A percentile compares a stretch with the other conserved stretches of the same genome.
These are phyloP conservation scores for Phytophthora megakarya DNA, from an alignment of 352 stramenopile genomes.

Conservation along the genomic window DNA sequence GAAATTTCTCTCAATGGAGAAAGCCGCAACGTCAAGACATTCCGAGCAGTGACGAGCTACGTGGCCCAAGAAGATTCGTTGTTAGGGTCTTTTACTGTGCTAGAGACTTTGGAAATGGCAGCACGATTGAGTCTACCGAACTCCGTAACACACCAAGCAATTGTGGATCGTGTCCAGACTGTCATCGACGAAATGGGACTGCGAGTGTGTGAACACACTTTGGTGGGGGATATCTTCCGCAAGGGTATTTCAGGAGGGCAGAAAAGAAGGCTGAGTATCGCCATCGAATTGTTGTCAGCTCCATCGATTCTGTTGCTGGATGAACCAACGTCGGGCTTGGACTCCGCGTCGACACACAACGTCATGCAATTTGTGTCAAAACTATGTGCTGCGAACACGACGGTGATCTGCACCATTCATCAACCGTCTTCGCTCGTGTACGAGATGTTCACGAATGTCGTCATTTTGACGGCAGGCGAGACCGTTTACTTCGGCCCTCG, in stretches of 20 bases:
- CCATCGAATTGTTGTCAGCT: slow-evolving; percentile 93
- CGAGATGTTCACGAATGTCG: slow-evolving; percentile 69
- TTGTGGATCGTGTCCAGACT: slow-evolving; percentile 55
- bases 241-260: slow-evolving; percentile 89
- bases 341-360: slow-evolving; percentile 85
- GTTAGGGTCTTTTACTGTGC: slow-evolving; percentile 66
- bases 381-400: slow-evolving; percentile 62
- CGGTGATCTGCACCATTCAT: slow-evolving; percentile 88
- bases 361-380: slow-evolving; percentile 82
- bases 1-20: slow-evolving; percentile 52
- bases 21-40: slow-evolving; percentile 40
- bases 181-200: slow-evolving; percentile 76
- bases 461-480: slow-evolving; percentile 70
- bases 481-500: slow-evolving; percentile 90
- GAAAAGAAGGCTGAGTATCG: slow-evolving; percentile 92
- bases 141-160: slow-evolving; percentile 37
- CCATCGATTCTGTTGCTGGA: slow-evolving; percentile 95
- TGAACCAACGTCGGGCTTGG: slow-evolving; percentile 93
- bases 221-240: slow-evolving; percentile 83
- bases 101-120: slow-evolving; percentile 70
- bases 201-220: slow-evolving; percentile 53
- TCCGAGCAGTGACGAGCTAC: slow-evolving; percentile 57
- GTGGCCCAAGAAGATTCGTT: slow-evolving; percentile 64
- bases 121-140: slow-evolving; percentile 55
- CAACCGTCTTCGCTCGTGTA: slow-evolving; percentile 70